Conservation (phyloP, 2,329 filamentous ascomycete genomes). For the Alternaria arbusti region DNA sequence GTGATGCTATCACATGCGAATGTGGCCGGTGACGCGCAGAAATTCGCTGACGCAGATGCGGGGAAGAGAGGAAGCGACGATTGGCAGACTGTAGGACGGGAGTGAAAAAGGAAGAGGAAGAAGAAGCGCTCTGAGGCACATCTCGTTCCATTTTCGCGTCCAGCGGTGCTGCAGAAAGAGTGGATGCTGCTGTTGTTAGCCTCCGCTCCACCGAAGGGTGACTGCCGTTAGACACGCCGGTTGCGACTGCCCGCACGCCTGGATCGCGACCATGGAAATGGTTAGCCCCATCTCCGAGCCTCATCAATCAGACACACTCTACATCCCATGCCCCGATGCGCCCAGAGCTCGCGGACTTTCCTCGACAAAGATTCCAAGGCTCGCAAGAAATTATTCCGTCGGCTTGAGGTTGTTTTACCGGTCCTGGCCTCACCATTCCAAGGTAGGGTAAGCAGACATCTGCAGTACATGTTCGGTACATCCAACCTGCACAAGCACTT, state of each 20-base stretch:
- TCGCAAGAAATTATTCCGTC: not conserved
- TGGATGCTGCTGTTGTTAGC: slow-evolving; percentile 20
- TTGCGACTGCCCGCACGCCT: slow-evolving; percentile 14
- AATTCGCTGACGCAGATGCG: slow-evolving; percentile 9
- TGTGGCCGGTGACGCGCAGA: slow-evolving; percentile 22
- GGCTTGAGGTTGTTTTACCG: not conserved
- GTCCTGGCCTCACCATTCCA: not conserved
- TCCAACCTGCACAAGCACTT: not conserved
- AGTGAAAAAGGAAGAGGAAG: slow-evolving; percentile 8
- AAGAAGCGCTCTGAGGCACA: not conserved
- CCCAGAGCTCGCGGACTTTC: not conserved
- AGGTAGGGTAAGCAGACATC: not conserved
- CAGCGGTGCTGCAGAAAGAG: slow-evolving; percentile 20
- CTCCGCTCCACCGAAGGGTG: slow-evolving; percentile 28
- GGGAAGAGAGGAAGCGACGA: slow-evolving; percentile 5
- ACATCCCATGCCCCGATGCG: not conserved
- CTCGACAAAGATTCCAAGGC: not conserved
- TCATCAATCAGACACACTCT: slow-evolving; percentile 10
- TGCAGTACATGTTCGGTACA: not conserved
- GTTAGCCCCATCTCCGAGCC: slow-evolving; percentile 1
- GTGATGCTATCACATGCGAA: slow-evolving; percentile 42
- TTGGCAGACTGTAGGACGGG: not conserved
- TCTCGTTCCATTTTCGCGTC: slow-evolving; percentile 24
- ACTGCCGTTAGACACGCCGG: slow-evolving; percentile 9
- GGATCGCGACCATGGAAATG: slow-evolving; percentile 9